Conservation (phyloP, 148 eudicot genomes). For the Amaranthus hypochondriacus region DNA sequence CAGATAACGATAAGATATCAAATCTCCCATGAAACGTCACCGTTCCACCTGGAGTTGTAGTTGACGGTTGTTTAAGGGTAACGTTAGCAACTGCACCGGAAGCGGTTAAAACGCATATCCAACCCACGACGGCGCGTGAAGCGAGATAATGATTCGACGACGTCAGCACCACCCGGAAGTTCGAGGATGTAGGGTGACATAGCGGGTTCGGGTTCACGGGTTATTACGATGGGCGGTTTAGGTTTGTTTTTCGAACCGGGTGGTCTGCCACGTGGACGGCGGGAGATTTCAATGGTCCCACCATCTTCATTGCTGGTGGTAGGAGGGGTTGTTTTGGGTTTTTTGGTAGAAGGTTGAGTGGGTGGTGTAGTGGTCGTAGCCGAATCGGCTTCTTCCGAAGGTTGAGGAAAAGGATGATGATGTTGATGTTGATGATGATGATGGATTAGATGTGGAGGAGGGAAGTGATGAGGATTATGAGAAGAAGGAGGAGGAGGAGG, state of each 20-base stretch:
- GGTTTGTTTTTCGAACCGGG: conserved; percentile 84
- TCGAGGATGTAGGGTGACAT: conserved; percentile 68
- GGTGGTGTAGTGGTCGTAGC: conserved; percentile 16
- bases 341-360: not conserved
- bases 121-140: conserved; percentile 45
- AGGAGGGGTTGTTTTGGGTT: conserved; percentile 16
- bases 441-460: conserved; percentile 7
- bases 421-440: not conserved
- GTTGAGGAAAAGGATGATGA: conserved; percentile 4
- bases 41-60: conserved; percentile 31
- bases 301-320: conserved; percentile 38
- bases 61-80: conserved; percentile 42
- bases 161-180: conserved; percentile 40
- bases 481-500: conserved; percentile 16
- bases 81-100: conserved; percentile 55
- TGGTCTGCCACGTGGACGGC: conserved; percentile 84
- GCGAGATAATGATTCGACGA: conserved; percentile 35
- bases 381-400: conserved; percentile 35
- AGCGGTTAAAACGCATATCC: conserved; percentile 48
- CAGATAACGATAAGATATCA: conserved; percentile 38
- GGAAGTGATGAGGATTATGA: conserved; percentile 20
- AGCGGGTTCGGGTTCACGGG: conserved; percentile 43
- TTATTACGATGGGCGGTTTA: conserved; percentile 49
- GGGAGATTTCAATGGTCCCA: conserved; percentile 44
- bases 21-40: conserved; percentile 52